Percentiles rank a stretch among this genome's conserved stretches.
phyloP scores from a whole-genome alignment of 192 early-diverging fungal genomes.

The Coemansia interrupta region DNA sequence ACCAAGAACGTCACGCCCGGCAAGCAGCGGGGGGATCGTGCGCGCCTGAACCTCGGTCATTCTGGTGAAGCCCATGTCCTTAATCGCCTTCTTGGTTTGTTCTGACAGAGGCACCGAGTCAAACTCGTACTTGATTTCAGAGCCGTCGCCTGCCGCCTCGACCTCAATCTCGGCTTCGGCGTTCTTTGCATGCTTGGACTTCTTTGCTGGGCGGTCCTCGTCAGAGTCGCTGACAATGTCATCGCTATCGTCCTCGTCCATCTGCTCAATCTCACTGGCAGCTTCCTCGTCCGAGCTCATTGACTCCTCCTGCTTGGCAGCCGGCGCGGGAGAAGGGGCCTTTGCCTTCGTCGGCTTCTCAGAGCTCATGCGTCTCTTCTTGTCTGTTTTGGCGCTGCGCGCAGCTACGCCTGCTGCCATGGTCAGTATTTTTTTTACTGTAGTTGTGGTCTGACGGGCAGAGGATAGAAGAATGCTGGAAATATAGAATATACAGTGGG shows the following conservation, averaged over 20 bases:
- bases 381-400: conserved; percentile 8
- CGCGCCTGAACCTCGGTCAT: conserved; percentile 99
- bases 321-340: not conserved
- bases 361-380: conserved; percentile 14
- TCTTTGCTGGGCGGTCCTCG: conserved; percentile 2
- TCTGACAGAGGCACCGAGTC: conserved; percentile 74
- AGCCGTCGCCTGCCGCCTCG: not conserved
- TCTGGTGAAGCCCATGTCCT: conserved; percentile 85
- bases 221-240: conserved; percentile 6
- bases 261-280: conserved; percentile 1
- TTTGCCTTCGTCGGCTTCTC: conserved; percentile 2
- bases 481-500: not conserved
- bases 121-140: conserved; percentile 61
- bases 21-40: conserved; percentile 90
- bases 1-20: conserved; percentile 94
- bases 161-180: conserved; percentile 7
- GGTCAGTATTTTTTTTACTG: not conserved
- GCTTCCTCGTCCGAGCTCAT: not conserved
- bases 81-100: conserved; percentile 74
- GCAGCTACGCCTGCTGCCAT: conserved; percentile 10
- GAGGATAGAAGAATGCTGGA: not conserved
- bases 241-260: conserved; percentile 14
- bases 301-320: not conserved
- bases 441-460: not conserved
- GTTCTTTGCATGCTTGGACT: conserved; percentile 4